These are phyloP conservation scores for Fusarium verrucosum DNA, from an alignment of 2,329 filamentous ascomycete genomes.

Conservation along the genomic window DNA sequence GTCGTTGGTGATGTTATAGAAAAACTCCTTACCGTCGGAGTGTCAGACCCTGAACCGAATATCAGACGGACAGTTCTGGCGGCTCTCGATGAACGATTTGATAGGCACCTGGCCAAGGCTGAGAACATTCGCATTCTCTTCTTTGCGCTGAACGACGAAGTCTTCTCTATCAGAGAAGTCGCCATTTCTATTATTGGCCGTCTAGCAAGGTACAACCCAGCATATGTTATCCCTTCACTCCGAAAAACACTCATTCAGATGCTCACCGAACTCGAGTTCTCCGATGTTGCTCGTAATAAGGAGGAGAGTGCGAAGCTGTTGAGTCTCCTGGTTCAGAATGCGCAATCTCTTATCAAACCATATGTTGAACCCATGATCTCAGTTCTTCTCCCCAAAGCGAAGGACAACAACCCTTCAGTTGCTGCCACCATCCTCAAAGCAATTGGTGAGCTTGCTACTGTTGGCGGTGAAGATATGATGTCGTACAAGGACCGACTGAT, in stretches of 20 bases:
- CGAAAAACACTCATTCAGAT: conserved; percentile 96
- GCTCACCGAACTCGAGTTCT: conserved; percentile 94
- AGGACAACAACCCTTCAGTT: conserved; percentile 84
- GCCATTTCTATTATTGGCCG: conserved; percentile 97
- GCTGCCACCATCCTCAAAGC: conserved; percentile 95
- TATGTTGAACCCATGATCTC: conserved; percentile 97
- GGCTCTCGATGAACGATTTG: conserved; percentile 92
- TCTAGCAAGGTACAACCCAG: conserved; percentile 88
- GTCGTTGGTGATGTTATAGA: conserved; percentile 98
- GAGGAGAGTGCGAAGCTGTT: conserved; percentile 95
- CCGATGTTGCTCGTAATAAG: conserved; percentile 91
- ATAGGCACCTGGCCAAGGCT: conserved; percentile 94
- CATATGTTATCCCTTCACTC: conserved; percentile 95
- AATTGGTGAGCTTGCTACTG: conserved; percentile 91
- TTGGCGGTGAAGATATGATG: conserved; percentile 93
- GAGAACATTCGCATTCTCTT: conserved; percentile 97
- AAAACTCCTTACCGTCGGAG: conserved; percentile 91
- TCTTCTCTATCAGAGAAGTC: conserved; percentile 91
- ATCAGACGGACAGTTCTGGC: conserved; percentile 90
- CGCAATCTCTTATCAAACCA: conserved; percentile 90
- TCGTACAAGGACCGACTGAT: conserved; percentile 91
- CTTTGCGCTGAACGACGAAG: conserved; percentile 93
- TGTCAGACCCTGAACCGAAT: conserved; percentile 88
- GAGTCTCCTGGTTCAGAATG: conserved; percentile 91
- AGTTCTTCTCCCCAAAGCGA: conserved; percentile 91